phyloP scores from a whole-genome alignment of 2,329 filamentous ascomycete species.

The Fusarium chaquense region DNA sequence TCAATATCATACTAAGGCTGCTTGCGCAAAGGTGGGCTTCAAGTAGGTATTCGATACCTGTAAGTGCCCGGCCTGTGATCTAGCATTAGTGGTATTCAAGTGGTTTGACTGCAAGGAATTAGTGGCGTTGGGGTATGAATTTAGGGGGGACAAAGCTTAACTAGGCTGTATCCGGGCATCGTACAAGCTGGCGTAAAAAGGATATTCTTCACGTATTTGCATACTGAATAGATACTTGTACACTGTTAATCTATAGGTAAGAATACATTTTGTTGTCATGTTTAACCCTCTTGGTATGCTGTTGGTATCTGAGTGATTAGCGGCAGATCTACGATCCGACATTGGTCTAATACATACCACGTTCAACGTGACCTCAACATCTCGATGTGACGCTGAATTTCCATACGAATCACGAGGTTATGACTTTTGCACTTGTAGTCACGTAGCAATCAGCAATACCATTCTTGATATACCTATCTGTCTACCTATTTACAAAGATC shows the following conservation, averaged over 20 bases:
- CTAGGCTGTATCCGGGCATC: constrained; percentile 31
- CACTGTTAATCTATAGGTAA: background rate
- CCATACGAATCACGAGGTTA: constrained; percentile 33
- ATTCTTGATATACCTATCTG: background rate
- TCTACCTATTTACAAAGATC: background rate
- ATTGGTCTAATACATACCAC: background rate
- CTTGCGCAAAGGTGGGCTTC: too few species aligned
- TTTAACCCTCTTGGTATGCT: background rate
- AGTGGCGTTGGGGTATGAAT: constrained; percentile 33
- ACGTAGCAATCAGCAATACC: constrained; percentile 5
- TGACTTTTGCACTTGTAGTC: constrained; percentile 10
- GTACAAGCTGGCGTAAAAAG: constrained; percentile 9
- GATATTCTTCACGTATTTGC: constrained; percentile 1
- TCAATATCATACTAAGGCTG: background rate
- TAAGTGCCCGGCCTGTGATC: constrained; percentile 31
- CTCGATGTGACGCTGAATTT: constrained; percentile 31
- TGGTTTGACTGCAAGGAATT: constrained; percentile 36
- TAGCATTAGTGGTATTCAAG: constrained; percentile 36
- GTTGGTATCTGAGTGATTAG: constrained; percentile 22
- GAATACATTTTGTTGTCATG: constrained; percentile 1
- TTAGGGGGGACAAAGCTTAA: constrained; percentile 11
- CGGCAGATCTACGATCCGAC: constrained; percentile 38
- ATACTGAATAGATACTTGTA: background rate
- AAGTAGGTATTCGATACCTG: constrained; percentile 1
- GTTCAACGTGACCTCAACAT: constrained; percentile 26